Conservation (phyloP, 129 eudicot genomes). For the Helichrysum umbraculigerum region DNA sequence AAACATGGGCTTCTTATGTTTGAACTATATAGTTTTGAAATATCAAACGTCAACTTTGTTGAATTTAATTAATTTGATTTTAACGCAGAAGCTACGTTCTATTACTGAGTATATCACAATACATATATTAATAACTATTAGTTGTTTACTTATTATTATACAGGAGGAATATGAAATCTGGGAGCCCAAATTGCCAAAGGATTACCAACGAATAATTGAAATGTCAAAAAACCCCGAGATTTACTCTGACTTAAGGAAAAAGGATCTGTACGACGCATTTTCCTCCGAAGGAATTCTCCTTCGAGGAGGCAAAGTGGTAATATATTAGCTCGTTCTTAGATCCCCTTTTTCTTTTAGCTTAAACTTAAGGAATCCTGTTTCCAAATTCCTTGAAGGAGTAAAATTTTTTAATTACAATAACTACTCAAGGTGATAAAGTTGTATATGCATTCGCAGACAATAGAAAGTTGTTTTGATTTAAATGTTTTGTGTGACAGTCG, state of each 20-base stretch:
- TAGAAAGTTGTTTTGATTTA: neutral
- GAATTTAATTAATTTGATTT: too few relatives aligned
- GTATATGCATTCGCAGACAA: neutral
- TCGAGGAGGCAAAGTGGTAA: constrained; percentile 11
- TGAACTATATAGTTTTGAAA: too few relatives aligned
- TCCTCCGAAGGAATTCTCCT: constrained; percentile 11
- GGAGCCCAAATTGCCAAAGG: constrained; percentile 8
- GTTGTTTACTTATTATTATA: neutral
- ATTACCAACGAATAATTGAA: constrained; percentile 2
- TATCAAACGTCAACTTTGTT: too few relatives aligned
- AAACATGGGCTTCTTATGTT: too few relatives aligned
- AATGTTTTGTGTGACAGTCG: neutral
- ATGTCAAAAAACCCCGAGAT: neutral
- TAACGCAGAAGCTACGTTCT: too few relatives aligned
- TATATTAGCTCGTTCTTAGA: neutral
- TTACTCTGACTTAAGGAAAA: neutral
- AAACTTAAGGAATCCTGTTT: too few relatives aligned
- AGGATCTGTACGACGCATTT: neutral
- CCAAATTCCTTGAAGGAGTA: too few relatives aligned
- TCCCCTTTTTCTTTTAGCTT: too few relatives aligned
- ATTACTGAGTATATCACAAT: too few relatives aligned
- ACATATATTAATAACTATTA: too few relatives aligned
- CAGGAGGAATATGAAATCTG: neutral
- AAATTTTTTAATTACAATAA: too few relatives aligned
- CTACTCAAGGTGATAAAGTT: too few relatives aligned